Evolutionary conservation across 148 eudicot genomes (phyloP), one percentile per base, ranked within the genome.

Genomic region (Fagopyrum homotropicum): DNA sequence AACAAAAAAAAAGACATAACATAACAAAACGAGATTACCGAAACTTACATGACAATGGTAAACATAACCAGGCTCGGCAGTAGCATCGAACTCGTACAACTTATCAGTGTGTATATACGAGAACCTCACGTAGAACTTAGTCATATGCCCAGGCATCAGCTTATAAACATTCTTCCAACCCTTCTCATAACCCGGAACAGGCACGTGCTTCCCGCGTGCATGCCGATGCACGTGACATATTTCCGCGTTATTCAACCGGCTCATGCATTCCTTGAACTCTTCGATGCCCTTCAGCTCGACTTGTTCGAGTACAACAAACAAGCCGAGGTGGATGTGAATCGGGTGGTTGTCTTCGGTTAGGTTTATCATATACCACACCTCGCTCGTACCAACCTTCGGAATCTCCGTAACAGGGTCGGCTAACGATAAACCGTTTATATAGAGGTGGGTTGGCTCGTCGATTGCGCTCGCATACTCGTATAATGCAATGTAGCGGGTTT

Each of bases 151-250:
- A 2, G 98, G 98, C 72, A 48, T 74, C 90, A 93, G 86, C 81
- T 93, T 93, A 83, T 71, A 93, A 78, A 91, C 96, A 44, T 93
- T 93, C 79, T 93, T 93, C 98, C 98, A 93, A 40, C 98, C 98
- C 72, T 69, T 82, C 82, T 93, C 98, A 7, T 89, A 86, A 5
- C 45, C 76, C 2, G 79, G 80, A 52, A 91, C 91, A 11, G 17
- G 17, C 19, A 61, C 16, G 80, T 66, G 80, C 52, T 75, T 72
- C 35, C 93, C 93, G 26, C 77, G 82, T 11, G 86, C 86, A 40
- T 89, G 82, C 44, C 77, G 77, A 60, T 69, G 44, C 6, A 89
- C 60, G 40, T 79, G 9, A 79, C 97, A 91, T 72, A 73, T 86
- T 26, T 75, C 57, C 19, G 97, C 93, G 17, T 91, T 85, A 68